phyloP scores from a whole-genome alignment of 257 asterid genomes.

The Agastache rugosa region DNA sequence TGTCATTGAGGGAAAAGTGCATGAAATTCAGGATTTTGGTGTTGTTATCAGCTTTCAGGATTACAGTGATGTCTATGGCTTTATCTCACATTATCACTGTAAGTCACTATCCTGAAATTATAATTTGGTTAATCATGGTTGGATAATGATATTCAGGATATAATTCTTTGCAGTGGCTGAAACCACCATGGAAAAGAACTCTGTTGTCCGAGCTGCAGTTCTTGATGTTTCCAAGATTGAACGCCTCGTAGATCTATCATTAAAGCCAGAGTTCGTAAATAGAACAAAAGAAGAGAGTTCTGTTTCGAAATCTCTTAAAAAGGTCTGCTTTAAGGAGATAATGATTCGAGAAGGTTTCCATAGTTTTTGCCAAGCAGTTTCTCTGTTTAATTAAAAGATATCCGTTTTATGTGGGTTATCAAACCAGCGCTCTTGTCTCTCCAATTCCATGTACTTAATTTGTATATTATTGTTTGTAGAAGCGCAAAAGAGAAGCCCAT shows the following conservation, averaged over 20 bases:
- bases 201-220: conserved; percentile 70
- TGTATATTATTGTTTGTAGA: conserved; percentile 52
- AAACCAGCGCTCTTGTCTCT: conserved; percentile 15
- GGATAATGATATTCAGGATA: conserved; percentile 19
- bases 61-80: conserved; percentile 72
- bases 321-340: conserved; percentile 51
- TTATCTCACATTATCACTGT: conserved; percentile 88
- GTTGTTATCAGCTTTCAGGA: conserved; percentile 77
- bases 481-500: conserved; percentile 70
- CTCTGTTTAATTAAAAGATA: conserved; percentile 22
- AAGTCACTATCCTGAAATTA: conserved; percentile 42
- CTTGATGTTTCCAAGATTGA: conserved; percentile 91
- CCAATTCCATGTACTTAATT: conserved; percentile 19
- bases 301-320: conserved; percentile 46
- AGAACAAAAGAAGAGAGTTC: conserved; percentile 49
- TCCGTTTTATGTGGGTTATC: conserved; percentile 9
- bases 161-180: conserved; percentile 70
- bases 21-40: conserved; percentile 79
- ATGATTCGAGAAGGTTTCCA: conserved; percentile 18
- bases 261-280: conserved; percentile 71
- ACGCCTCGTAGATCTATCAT: conserved; percentile 84
- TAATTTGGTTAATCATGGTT: conserved; percentile 9
- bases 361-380: conserved; percentile 16
- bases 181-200: conserved; percentile 52
- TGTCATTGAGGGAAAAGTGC: conserved; percentile 77